Percentiles rank a stretch among this genome's conserved stretches.
Evolutionary conservation across 192 early-diverging fungal genomes (phyloP).

Genomic region (Jimgerdemannia lactiflua): DNA sequence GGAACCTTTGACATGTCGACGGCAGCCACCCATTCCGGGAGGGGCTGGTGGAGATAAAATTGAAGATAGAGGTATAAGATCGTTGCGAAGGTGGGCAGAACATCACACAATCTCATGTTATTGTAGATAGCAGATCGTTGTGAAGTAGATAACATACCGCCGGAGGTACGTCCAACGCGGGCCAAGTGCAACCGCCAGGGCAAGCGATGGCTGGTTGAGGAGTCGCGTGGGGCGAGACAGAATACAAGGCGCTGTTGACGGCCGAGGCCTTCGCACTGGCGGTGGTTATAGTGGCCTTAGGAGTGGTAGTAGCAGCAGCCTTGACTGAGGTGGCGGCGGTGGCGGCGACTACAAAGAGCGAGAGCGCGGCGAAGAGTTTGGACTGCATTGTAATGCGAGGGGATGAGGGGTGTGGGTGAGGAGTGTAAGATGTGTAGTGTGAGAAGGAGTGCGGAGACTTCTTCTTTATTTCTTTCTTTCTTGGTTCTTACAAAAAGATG

Average conservation of each 20-base stretch:
- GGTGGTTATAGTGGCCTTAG: neutral
- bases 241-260: neutral
- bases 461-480: too few relatives aligned
- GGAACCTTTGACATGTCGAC: neutral
- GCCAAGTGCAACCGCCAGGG: constrained; percentile 6
- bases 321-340: neutral
- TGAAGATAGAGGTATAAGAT: neutral
- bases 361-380: neutral
- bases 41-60: neutral
- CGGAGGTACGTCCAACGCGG: neutral
- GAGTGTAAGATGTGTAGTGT: too few relatives aligned
- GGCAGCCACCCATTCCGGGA: neutral
- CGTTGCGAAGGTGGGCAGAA: neutral
- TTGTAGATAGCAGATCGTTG: neutral
- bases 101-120: neutral
- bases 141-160: neutral
- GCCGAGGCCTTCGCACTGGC: neutral
- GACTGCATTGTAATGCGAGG: neutral
- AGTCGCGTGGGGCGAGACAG: neutral
- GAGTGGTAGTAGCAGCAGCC: neutral
- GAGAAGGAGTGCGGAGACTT: too few relatives aligned
- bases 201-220: neutral
- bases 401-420: too few relatives aligned
- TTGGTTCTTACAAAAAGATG: too few relatives aligned
- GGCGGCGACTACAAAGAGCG: neutral